Conservation (phyloP, 2,329 filamentous ascomycete species). For the Teratosphaeria viscida region DNA sequence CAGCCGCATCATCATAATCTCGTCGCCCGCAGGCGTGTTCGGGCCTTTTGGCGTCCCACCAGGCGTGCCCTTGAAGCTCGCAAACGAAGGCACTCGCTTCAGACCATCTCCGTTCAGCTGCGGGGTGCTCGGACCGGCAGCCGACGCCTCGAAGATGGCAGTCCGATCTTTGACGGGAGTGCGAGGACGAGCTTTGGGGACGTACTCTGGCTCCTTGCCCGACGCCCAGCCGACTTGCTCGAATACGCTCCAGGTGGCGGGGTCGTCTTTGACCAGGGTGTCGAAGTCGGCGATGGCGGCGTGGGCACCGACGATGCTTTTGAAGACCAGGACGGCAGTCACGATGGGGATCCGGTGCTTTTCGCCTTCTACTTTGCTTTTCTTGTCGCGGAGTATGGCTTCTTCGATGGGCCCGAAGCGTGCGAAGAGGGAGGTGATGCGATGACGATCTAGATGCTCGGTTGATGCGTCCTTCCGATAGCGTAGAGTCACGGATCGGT, state of each 20-base stretch:
- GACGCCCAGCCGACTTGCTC: slow-evolving; percentile 47
- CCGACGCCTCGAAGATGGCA: neutral
- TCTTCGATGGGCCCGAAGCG: slow-evolving; percentile 49
- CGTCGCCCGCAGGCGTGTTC: slow-evolving; percentile 27
- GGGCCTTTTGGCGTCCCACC: slow-evolving; percentile 14
- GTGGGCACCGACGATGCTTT: slow-evolving; percentile 48
- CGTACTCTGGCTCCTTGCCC: slow-evolving; percentile 40
- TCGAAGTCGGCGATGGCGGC: slow-evolving; percentile 43
- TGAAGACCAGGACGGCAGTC: slow-evolving; percentile 46
- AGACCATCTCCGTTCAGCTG: slow-evolving; percentile 3
- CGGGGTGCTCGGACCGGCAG: neutral
- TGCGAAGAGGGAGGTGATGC: slow-evolving; percentile 38
- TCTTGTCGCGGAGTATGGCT: slow-evolving; percentile 47
- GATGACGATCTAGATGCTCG: slow-evolving; percentile 36
- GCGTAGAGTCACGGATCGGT: slow-evolving; percentile 48
- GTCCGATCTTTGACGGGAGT: neutral
- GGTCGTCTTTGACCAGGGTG: slow-evolving; percentile 14
- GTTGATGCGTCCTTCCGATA: slow-evolving; percentile 19
- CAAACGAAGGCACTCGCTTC: slow-evolving; percentile 6
- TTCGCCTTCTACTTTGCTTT: slow-evolving; percentile 23
- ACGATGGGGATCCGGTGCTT: slow-evolving; percentile 25
- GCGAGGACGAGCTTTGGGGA: slow-evolving; percentile 12
- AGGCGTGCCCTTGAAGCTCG: slow-evolving; percentile 27
- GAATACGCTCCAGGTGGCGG: slow-evolving; percentile 37
- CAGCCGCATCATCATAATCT: slow-evolving; percentile 35